phyloP scores from a whole-genome alignment of 257 asterid species.

The Solanum verrucosum region DNA sequence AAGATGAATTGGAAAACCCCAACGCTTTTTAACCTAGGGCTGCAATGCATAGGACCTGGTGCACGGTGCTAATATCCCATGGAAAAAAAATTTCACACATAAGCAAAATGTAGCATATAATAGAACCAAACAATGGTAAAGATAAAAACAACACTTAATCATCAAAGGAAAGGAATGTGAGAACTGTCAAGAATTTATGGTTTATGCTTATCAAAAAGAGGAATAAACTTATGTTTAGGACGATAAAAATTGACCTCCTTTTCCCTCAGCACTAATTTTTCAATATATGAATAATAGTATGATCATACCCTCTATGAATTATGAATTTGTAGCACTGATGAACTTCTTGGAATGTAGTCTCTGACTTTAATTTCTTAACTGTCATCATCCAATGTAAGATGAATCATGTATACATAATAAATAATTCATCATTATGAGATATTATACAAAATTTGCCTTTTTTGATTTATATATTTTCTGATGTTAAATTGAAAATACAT shows the following conservation, averaged over 20 bases:
- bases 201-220: neutral
- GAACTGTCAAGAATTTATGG: neutral
- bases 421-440: neutral
- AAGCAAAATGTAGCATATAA: neutral
- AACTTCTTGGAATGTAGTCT: neutral
- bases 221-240: neutral
- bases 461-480: neutral
- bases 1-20: neutral
- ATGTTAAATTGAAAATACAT: neutral
- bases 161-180: neutral
- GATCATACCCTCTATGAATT: neutral
- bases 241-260: neutral
- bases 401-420: neutral
- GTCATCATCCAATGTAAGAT: neutral
- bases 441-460: neutral
- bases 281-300: neutral
- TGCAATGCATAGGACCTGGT: neutral
- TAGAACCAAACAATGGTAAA: neutral
- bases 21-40: neutral
- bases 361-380: neutral
- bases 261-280: neutral
- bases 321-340: neutral
- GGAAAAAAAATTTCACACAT: neutral
- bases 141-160: neutral
- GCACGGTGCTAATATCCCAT: neutral